phyloP scores from a whole-genome alignment of 768 basidiomycete species.

The Guyanaporus albipodus region DNA sequence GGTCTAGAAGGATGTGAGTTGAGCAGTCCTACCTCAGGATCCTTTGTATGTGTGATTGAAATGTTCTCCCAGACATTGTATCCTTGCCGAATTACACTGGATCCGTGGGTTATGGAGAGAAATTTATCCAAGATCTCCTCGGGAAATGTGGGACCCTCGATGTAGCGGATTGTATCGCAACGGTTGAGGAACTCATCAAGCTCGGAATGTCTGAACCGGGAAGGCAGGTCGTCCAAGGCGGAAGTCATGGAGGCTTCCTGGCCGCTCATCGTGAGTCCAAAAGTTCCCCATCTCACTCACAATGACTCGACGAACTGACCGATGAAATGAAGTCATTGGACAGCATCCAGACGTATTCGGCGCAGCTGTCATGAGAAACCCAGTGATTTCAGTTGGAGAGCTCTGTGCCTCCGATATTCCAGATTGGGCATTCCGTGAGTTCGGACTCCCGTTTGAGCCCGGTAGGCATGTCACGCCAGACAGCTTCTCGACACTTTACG shows the following conservation, averaged over 20 bases:
- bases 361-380: constrained; percentile 63
- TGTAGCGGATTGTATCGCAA: constrained; percentile 60
- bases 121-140: constrained; percentile 46
- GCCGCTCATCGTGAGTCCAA: constrained; percentile 49
- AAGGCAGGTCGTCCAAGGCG: constrained; percentile 55
- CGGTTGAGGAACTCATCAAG: constrained; percentile 46
- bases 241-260: constrained; percentile 70
- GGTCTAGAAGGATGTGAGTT: constrained; percentile 60
- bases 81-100: constrained; percentile 67
- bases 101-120: constrained; percentile 61
- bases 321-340: constrained; percentile 47
- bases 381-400: constrained; percentile 61
- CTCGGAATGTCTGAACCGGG: constrained; percentile 48
- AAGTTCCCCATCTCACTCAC: neutral
- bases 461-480: constrained; percentile 41
- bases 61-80: constrained; percentile 43
- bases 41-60: neutral
- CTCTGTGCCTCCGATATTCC: constrained; percentile 58
- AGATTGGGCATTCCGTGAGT: constrained; percentile 57
- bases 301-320: neutral
- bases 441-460: constrained; percentile 33
- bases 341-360: constrained; percentile 58
- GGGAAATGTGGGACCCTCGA: constrained; percentile 63
- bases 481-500: constrained; percentile 40
- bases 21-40: neutral